Base-by-base conservation (phyloP, 2,329 filamentous ascomycete species). In the Ophiocordyceps polyrhachis-furcata region DNA sequence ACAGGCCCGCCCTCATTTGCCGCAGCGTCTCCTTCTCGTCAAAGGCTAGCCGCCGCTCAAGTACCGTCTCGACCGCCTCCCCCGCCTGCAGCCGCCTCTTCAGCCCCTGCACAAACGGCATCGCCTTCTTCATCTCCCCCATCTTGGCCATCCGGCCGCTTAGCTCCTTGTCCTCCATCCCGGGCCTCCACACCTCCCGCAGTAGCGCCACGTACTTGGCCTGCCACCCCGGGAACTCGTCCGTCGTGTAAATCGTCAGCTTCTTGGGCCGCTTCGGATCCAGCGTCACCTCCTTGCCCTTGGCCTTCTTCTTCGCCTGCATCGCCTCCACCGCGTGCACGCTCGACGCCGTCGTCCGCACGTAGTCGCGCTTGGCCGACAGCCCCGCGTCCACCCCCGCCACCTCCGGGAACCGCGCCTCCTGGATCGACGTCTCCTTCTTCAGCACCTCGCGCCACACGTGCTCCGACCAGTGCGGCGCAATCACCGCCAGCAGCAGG, bases 391-490 rank as follows among this genome's bases (percentile, higher is more conserved):
- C 70, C 1, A 79, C 69, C 20, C 73, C 70, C 1, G 81, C 75
- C 0, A 85, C 77, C 43, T 73, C 65, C 37, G 60, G 60, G 54
- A 62, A 62, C 7, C 46, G 69, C 13, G 83, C 86, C 44, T 79
- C 76, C 65, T 96, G 88, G 55, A 98, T 76, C 8, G 81, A 83
- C 45, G 70, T 65, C 32, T 74, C 61, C 67, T 84, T 87, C 59
- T 82, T 76, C 48, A 98, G 76, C 2, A 96, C 77, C 63, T 96
- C 89, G 45, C 83, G 76, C 86, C 87, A 96, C 58, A 98, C 78
- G 63, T 93, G 83, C 59, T 98, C 91, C 42, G 85, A 72, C 81
- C 87, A 96, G 64, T 98, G 91, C 47, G 91, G 89, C 2, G 89
- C 81, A 49, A 96, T 79, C 44, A 87, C 83, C 3, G 81, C 74